Conservation (phyloP, 257 asterid species). For the Solanum etuberosum region DNA sequence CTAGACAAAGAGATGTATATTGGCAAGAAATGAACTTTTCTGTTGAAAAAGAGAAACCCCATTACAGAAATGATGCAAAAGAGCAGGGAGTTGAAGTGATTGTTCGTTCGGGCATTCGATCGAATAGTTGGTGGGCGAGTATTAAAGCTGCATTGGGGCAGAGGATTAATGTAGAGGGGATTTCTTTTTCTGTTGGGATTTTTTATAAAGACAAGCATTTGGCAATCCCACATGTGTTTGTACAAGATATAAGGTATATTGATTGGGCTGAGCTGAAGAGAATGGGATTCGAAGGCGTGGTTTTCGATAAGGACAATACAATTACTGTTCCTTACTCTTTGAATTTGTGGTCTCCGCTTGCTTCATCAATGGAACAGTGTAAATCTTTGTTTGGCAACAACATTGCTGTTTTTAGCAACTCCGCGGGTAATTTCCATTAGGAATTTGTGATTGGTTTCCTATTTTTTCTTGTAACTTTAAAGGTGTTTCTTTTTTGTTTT, state of each 20-base stretch:
- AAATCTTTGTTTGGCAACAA: constrained; percentile 67
- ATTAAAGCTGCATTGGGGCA: constrained; percentile 84
- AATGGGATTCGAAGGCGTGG: constrained; percentile 77
- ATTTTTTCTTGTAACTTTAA: not conserved
- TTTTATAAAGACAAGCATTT: constrained; percentile 46
- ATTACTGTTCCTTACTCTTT: constrained; percentile 81
- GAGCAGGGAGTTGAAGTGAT: constrained; percentile 8
- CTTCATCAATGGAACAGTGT: constrained; percentile 51
- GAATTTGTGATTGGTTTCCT: not conserved
- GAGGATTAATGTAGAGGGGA: constrained; percentile 77
- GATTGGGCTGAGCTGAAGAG: constrained; percentile 80
- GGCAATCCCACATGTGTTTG: constrained; percentile 63
- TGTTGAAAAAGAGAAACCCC: constrained; percentile 21
- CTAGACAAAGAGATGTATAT: constrained; percentile 13
- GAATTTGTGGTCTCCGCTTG: constrained; percentile 80
- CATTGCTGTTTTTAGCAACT: constrained; percentile 78
- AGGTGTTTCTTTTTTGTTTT: not conserved
- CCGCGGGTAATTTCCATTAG: constrained; percentile 53
- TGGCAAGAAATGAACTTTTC: constrained; percentile 28
- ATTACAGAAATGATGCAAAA: constrained; percentile 6
- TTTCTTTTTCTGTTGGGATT: constrained; percentile 52
- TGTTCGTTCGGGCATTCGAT: constrained; percentile 15
- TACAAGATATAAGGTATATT: constrained; percentile 60
- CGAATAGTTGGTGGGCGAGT: constrained; percentile 71
- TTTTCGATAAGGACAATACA: constrained; percentile 92